Evolutionary conservation across 306 rosid genomes (phyloP).

Genomic region (Cicer cuneatum): DNA sequence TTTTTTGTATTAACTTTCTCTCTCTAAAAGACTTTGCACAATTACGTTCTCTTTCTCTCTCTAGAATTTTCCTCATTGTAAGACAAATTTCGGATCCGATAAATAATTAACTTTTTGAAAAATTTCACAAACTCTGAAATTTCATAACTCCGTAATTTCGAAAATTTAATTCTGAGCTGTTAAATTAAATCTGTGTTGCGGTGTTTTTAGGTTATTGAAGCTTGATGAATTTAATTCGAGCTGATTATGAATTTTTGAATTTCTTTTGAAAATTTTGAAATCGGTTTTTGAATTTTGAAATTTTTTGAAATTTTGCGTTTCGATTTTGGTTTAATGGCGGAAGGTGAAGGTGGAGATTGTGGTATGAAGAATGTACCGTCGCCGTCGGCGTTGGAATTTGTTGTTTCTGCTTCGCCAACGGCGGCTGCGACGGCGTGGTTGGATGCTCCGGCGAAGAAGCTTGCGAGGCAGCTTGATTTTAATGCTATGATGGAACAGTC

Average conservation of each 20-base stretch:
- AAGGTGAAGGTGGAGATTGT: conserved; percentile 70
- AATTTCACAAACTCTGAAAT: conserved; percentile 37
- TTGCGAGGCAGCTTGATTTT: conserved; percentile 96
- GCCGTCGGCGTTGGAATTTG: conserved; percentile 43
- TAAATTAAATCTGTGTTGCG: too few relatives aligned
- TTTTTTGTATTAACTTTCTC: neutral
- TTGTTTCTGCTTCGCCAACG: conserved; percentile 35
- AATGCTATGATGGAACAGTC: conserved; percentile 60
- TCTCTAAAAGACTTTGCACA: conserved; percentile 11
- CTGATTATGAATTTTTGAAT: conserved; percentile 30
- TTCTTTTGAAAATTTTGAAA: conserved; percentile 23
- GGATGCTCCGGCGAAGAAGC: conserved; percentile 85
- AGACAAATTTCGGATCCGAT: conserved; percentile 39
- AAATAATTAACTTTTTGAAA: conserved; percentile 35
- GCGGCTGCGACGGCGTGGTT: conserved; percentile 44
- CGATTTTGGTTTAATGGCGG: conserved; percentile 68
- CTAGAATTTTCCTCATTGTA: neutral
- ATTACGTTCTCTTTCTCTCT: neutral
- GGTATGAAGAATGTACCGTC: conserved; percentile 58
- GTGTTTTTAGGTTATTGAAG: too few relatives aligned
- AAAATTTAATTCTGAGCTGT: too few relatives aligned
- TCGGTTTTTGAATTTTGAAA: conserved; percentile 44
- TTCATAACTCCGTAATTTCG: too few relatives aligned
- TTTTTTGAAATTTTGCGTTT: conserved; percentile 41
- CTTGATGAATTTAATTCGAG: conserved; percentile 41